Evolutionary conservation across 805 yeast genomes (phyloP), one percentile per base, ranked within the genome.

Genomic region (Cephaloascus albidus): DNA sequence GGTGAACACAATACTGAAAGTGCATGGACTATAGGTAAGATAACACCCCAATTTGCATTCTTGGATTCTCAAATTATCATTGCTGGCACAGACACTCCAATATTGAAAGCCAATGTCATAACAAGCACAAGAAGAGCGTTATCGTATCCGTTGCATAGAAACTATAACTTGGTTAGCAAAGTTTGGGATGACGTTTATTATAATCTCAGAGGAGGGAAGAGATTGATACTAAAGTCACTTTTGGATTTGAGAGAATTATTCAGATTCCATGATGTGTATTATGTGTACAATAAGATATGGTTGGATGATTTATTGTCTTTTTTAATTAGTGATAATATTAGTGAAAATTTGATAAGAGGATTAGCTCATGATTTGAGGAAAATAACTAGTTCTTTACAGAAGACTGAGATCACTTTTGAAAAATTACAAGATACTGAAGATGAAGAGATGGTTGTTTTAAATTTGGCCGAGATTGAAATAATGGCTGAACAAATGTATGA

Each of bases 1-100:
- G 81, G 81, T 10, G 81, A 75, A 16, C 74, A 77, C 38, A 86
- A 77, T 15, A 78, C 85, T 3, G 98, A 93, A 57, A 83, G 95
- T 41, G 86, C 94, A 0, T 93, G 98, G 98, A 80, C 90, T 0
- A 72, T 93, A 3, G 98, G 98, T 1, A 88, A 83, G 48, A 50
- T 93, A 18, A 63, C 79, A 0, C 96, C 97, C 1, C 93, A 86
- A 50, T 58, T 90, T 31, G 56, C 88, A 5, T 78, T 70, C 46
- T 60, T 93, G 26, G 97, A 88, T 54, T 61, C 74, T 14, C 76
- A 72, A 46, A 46, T 83, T 20, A 53, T 72, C 1, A 45, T 61
- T 16, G 56, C 45, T 16, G 57, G 49, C 38, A 45, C 14, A 56
- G 50, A 48, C 41, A 35, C 42, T 3, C 27, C 34, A 6, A 51